A percentile compares a stretch with the other conserved stretches of the same genome.
phyloP scores from a whole-genome alignment of 2,329 filamentous ascomycete species.

The Alternaria triticina region DNA sequence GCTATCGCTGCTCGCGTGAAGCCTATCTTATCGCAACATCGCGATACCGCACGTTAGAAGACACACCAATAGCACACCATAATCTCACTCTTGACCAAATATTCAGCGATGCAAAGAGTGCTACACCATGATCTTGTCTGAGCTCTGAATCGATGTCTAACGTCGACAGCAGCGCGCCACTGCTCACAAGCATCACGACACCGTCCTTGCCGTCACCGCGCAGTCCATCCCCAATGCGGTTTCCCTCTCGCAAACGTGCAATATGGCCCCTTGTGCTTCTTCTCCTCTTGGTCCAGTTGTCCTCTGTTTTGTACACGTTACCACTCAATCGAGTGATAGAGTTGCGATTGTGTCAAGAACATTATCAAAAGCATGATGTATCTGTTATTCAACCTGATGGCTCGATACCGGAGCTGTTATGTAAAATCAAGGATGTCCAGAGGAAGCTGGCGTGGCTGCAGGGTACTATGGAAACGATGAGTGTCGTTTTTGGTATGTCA shows the following conservation, averaged over 20 bases:
- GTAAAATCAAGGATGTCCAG: conserved; percentile 62
- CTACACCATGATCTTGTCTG: background rate
- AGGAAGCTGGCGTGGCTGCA: conserved; percentile 60
- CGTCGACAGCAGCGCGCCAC: conserved; percentile 8
- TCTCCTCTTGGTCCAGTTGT: conserved; percentile 43
- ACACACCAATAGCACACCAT: background rate
- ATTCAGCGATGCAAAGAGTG: background rate
- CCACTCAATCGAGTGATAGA: conserved; percentile 48
- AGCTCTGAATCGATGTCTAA: background rate
- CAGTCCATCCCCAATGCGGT: conserved; percentile 10
- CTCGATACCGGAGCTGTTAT: conserved; percentile 58
- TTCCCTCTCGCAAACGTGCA: conserved; percentile 5
- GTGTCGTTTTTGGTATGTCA: conserved; percentile 46
- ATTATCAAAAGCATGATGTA: conserved; percentile 55
- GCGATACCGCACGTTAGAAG: background rate
- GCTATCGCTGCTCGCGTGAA: conserved; percentile 11
- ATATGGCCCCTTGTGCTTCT: conserved; percentile 41
- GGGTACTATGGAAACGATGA: conserved; percentile 51
- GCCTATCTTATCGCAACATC: conserved; percentile 8
- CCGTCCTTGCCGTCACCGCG: conserved; percentile 1
- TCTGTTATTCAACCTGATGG: conserved; percentile 45
- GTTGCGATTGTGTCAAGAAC: conserved; percentile 54
- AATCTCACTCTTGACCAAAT: background rate
- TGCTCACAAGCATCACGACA: conserved; percentile 9
- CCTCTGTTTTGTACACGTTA: conserved; percentile 43